Base-by-base conservation (phyloP, 1,284 basidiomycete genomes). In the Apiotrichum siamense region DNA sequence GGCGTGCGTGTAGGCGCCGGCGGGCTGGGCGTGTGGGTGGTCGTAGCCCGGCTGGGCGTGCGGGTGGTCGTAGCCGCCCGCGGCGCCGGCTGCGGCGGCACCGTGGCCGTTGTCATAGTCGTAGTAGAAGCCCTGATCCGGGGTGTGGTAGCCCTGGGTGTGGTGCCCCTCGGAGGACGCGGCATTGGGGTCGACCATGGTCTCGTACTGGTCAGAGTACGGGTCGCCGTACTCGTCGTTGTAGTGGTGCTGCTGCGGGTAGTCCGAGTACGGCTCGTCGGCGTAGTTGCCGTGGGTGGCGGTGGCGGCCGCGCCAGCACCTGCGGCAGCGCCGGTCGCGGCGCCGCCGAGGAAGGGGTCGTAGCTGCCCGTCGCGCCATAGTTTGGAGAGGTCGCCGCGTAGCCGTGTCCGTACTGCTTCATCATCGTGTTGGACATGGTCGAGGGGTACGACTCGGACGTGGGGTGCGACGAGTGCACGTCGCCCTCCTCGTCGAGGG, bases 401-500 rank as follows among this genome's bases (percentile, higher is more conserved):
- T 72, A 75, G 25, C 33, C 17, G 21, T 67, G 60, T 41, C 59
- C 61, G 59, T 74, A 74, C 50, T 75, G 74, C 18, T 65, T 62
- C 73, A 75, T 75, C 6, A 60, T 60, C 44, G n/a, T n/a, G n/a
- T n/a, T n/a, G n/a, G 65, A 64, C 51, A 62, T 66, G 17, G 66
- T 67, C 18, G 68, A 69, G 7, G 66, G 68, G 60, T 69, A 74
- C 24, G 60, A 70, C 56, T 62, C 69, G 46, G 57, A 62, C 17
- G 61, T 69, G 43, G 52, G 58, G 21, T 57, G 57, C 20, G 60
- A 60, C 54, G 61, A 55, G 41, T 58, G 53, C 32, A 65, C 54
- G 45, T 71, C 67, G 55, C 70, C 67, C 43, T 71, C 70, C 44
- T 75, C 74, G 55, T 75, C 74, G 38, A 76, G 62, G 3, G 73